Evolutionary conservation across 148 eudicot genomes (phyloP), one percentile per base, ranked within the genome.

Genomic region (Cornus controversa): DNA sequence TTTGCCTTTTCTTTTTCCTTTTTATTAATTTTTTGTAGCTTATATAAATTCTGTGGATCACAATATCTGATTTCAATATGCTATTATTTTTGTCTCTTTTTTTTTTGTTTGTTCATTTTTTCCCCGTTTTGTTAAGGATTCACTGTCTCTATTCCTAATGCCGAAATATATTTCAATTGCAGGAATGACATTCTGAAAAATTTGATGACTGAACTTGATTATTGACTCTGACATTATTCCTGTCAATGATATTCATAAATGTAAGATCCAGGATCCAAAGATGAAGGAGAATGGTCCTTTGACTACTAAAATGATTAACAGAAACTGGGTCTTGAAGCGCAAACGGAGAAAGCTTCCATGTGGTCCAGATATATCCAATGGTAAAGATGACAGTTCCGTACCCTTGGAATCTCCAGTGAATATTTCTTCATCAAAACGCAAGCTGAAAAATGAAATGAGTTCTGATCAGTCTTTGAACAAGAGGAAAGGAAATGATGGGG

Each of bases 401-500:
- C 72, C 84, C 50, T 34, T 69, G 64, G 89, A 83, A 67, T 72
- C 87, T 68, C 82, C 88, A 54, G 75, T 80, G 77, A 77, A 73
- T 53, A 69, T 86, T 50, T 68, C 77, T 77, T 84, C 88, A 18
- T 72, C 84, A 31, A 88, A 86, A 84, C 81, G 78, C 37, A 82
- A 76, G 73, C 80, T 77, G 36, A 88, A 86, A 64, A 72, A 75
- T 54, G 91, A 85, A 50, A 22, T 65, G 23, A 81, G 81, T 69
- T 79, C 78, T 72, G 82, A 78, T 29, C 82, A 74, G 37, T 84
- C 70, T 73, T 75, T 86, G 63, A 85, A 84, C 57, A 91, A 93
- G 82, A 90, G 58, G 85, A 93, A 87, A 82, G 96, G 96, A 84
- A 78, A 91, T 87, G 97, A 93, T 75, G 99, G 97, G 85, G 97